phyloP scores from a whole-genome alignment of 805 yeast genomes.

The Yamadazyma paraphyllophila region DNA sequence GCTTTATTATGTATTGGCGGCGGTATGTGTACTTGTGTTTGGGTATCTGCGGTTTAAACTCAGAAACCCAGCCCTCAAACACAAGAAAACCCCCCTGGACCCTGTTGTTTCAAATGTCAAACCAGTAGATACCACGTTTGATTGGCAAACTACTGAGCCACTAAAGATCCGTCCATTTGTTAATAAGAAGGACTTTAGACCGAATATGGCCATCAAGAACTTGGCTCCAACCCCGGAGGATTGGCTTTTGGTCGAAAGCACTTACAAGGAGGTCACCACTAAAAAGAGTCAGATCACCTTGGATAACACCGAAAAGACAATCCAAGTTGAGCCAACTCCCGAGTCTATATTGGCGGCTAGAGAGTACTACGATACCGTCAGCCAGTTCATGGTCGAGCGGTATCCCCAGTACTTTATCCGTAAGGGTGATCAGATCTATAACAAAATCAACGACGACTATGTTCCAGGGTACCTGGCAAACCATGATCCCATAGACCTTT shows the following conservation, averaged over 20 bases:
- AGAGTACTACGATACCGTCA: constrained; percentile 49
- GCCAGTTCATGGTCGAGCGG: constrained; percentile 40
- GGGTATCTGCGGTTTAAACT: neutral
- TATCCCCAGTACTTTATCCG: constrained; percentile 53
- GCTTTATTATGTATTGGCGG: neutral
- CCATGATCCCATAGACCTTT: constrained; percentile 19
- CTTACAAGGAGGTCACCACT: constrained; percentile 35
- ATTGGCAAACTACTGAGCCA: constrained; percentile 47
- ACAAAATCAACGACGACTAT: constrained; percentile 40
- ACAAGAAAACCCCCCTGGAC: neutral
- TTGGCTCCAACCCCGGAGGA: constrained; percentile 42
- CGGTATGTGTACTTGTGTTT: neutral
- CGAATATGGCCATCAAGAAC: constrained; percentile 33
- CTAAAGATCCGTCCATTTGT: constrained; percentile 38
- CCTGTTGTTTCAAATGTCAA: constrained; percentile 3
- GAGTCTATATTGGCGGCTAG: constrained; percentile 33
- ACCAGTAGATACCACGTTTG: constrained; percentile 35
- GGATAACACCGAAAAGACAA: constrained; percentile 34
- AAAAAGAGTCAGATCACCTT: constrained; percentile 7
- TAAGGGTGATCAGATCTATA: constrained; percentile 26
- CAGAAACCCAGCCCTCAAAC: neutral
- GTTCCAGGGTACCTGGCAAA: constrained; percentile 28
- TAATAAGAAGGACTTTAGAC: constrained; percentile 34
- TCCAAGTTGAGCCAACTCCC: constrained; percentile 20
- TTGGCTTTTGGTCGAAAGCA: constrained; percentile 60